phyloP scores from a whole-genome alignment of 768 basidiomycete genomes.

The Infundibulicybe gibba region DNA sequence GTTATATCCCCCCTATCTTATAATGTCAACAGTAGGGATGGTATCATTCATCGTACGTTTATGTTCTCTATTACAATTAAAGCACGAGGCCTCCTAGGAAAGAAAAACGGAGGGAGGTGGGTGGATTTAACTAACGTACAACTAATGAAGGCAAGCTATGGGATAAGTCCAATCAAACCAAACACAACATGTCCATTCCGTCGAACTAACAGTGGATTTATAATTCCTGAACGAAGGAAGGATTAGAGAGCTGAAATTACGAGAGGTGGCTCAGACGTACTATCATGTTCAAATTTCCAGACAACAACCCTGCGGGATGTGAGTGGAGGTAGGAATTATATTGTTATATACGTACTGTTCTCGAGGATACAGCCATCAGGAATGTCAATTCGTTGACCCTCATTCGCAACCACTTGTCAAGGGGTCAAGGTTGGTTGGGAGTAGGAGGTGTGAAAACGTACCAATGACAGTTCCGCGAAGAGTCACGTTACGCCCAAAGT shows the following conservation, averaged over 20 bases:
- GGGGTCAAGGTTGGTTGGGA: neutral
- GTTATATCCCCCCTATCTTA: no score
- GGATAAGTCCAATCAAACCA: no score
- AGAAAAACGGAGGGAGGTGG: neutral
- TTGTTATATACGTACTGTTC: conserved; percentile 41
- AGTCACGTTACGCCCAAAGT: conserved; percentile 84
- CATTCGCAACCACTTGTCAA: conserved; percentile 64
- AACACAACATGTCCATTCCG: no score
- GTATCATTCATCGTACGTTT: conserved; percentile 3
- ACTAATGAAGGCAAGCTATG: neutral
- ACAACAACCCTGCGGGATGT: conserved; percentile 54
- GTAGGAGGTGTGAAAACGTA: conserved; percentile 13
- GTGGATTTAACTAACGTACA: neutral
- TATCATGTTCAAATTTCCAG: conserved; percentile 85
- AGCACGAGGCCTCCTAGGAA: neutral
- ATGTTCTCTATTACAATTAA: no score
- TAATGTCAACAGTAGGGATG: neutral
- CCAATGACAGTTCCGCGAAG: conserved; percentile 88
- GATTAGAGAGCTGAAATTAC: neutral
- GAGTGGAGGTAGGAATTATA: neutral
- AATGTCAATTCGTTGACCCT: conserved; percentile 79
- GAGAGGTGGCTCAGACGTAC: conserved; percentile 25
- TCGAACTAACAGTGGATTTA: conserved; percentile 11
- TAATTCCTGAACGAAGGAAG: conserved; percentile 20
- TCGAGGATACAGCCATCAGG: conserved; percentile 80